A percentile compares a stretch with the other conserved stretches of the same genome.
Evolutionary conservation across 441 rosid species (phyloP).

Genomic region (Erodium moschatum): DNA sequence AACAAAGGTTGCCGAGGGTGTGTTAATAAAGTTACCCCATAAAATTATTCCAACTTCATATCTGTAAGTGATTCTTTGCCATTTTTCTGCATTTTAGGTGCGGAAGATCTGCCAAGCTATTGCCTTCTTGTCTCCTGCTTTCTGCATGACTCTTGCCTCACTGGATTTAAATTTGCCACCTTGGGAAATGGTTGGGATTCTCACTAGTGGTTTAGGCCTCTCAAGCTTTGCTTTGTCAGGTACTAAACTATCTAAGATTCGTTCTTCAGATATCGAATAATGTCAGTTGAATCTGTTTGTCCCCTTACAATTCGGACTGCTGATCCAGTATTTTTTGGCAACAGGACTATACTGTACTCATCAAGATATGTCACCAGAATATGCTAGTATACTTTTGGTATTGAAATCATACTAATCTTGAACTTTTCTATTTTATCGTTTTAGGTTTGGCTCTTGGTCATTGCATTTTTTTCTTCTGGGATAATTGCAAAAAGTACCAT

Average conservation of each 20-base stretch:
- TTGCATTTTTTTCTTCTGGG: too few relatives aligned
- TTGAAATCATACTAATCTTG: constrained; percentile 17
- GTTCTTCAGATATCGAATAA: too few relatives aligned
- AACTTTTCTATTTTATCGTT: constrained; percentile 9
- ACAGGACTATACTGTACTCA: constrained; percentile 85
- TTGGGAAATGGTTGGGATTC: constrained; percentile 85
- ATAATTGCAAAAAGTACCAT: too few relatives aligned
- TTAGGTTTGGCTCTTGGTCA: background rate
- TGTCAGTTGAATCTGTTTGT: too few relatives aligned
- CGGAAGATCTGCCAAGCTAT: constrained; percentile 86
- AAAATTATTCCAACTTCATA: background rate
- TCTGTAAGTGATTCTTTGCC: background rate
- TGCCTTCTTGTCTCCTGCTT: constrained; percentile 81
- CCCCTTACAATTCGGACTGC: constrained; percentile 5
- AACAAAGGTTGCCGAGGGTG: too few relatives aligned
- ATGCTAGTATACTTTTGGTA: constrained; percentile 90
- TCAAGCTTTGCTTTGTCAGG: constrained; percentile 94
- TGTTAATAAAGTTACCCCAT: too few relatives aligned
- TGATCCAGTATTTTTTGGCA: background rate
- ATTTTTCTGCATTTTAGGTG: constrained; percentile 44
- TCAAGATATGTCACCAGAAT: constrained; percentile 93
- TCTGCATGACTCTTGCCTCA: constrained; percentile 80
- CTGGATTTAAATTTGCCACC: constrained; percentile 81
- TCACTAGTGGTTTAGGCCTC: constrained; percentile 76
- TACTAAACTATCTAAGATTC: constrained; percentile 23